Evolutionary conservation across 2,329 filamentous ascomycete species (phyloP).

Genomic region (Colletotrichum zoysiae): DNA sequence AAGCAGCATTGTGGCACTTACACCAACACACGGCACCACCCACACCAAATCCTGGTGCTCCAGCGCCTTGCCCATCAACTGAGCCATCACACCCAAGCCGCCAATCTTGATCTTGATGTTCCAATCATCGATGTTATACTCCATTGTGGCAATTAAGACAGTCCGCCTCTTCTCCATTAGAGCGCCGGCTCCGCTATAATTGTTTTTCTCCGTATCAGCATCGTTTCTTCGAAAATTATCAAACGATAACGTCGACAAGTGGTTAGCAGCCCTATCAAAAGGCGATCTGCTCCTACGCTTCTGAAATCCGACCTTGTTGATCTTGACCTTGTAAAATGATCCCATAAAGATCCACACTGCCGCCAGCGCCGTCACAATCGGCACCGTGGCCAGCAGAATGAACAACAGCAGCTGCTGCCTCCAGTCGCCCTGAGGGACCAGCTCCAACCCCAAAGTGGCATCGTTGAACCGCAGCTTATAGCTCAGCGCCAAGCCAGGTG

Average conservation of each 20-base stretch:
- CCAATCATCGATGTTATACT: slow-evolving; percentile 80
- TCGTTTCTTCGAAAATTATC: neutral
- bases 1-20: slow-evolving; percentile 45
- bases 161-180: neutral
- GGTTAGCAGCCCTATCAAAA: neutral
- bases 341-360: slow-evolving; percentile 68
- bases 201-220: neutral
- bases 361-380: slow-evolving; percentile 60
- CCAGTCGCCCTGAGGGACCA: neutral
- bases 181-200: neutral
- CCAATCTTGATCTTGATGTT: slow-evolving; percentile 79
- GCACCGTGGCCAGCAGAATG: slow-evolving; percentile 54
- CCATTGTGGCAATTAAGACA: slow-evolving; percentile 79
- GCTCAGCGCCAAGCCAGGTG: slow-evolving; percentile 54
- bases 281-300: neutral
- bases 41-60: slow-evolving; percentile 74
- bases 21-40: slow-evolving; percentile 74
- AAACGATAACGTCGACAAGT: neutral
- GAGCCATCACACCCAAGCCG: slow-evolving; percentile 77
- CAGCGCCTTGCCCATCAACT: slow-evolving; percentile 75
- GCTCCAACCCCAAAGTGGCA: neutral
- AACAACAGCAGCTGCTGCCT: slow-evolving; percentile 59
- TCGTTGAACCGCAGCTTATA: neutral
- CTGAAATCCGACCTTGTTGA: slow-evolving; percentile 19
- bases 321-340: slow-evolving; percentile 64